Evolutionary conservation across 345 rosid genomes (phyloP).

Genomic region (Sisymbrium irio): DNA sequence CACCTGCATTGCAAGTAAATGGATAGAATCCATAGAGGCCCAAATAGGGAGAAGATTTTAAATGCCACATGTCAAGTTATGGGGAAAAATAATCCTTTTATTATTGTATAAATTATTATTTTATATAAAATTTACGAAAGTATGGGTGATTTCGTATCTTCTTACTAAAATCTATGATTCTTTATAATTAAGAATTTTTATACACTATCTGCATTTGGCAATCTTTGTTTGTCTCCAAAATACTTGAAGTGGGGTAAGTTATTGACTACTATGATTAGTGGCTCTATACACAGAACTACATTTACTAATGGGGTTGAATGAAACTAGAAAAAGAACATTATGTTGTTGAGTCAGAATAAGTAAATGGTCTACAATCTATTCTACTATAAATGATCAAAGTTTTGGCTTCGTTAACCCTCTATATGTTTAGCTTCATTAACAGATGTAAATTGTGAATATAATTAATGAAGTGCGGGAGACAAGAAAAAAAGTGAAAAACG

Average conservation of each 20-base stretch:
- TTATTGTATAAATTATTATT: too few relatives aligned
- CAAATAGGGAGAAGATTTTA: too few relatives aligned
- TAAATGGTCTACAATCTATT: neutral
- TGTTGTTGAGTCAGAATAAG: neutral
- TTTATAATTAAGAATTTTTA: neutral
- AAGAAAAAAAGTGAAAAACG: slow-evolving; percentile 22
- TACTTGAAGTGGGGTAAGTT: neutral
- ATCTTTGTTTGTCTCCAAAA: neutral
- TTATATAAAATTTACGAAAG: too few relatives aligned
- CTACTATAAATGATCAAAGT: neutral
- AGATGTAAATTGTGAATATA: neutral
- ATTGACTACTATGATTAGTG: neutral
- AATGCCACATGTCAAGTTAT: too few relatives aligned
- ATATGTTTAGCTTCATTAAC: neutral
- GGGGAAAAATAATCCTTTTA: too few relatives aligned
- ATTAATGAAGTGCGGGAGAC: neutral
- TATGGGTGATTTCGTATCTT: too few relatives aligned
- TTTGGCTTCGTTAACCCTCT: neutral
- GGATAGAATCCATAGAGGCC: too few relatives aligned
- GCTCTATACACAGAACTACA: neutral
- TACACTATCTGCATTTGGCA: neutral
- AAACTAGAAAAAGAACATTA: neutral
- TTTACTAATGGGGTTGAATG: neutral
- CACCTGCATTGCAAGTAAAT: too few relatives aligned
- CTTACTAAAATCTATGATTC: neutral